Evolutionary conservation across 345 rosid genomes (phyloP).

Genomic region (Abelmoschus esculentus): DNA sequence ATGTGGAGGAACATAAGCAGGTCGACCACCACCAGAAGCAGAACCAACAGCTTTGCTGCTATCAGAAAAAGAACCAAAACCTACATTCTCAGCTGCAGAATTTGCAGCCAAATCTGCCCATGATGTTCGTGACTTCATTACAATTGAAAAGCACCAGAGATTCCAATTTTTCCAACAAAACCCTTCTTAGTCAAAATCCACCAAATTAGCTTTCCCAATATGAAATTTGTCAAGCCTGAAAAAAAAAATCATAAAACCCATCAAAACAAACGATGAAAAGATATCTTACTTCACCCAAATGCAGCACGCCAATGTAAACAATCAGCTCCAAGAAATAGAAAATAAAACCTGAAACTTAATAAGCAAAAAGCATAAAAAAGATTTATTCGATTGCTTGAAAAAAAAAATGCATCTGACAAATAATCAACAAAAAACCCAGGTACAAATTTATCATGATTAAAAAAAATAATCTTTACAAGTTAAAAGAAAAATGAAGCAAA

Average conservation of each 20-base stretch:
- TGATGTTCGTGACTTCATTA: constrained; percentile 59
- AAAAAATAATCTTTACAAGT: too few species aligned
- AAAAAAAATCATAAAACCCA: not conserved
- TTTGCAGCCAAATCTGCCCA: constrained; percentile 97
- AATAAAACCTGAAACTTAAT: not conserved
- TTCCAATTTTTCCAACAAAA: not conserved
- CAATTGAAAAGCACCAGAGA: constrained; percentile 16
- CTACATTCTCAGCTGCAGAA: constrained; percentile 67
- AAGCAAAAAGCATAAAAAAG: not conserved
- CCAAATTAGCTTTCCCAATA: not conserved
- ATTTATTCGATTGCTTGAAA: not conserved
- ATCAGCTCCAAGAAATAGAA: not conserved
- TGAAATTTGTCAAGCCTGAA: constrained; percentile 15
- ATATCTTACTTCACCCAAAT: not conserved
- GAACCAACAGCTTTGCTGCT: constrained; percentile 28
- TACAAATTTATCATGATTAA: not conserved
- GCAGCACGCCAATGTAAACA: constrained; percentile 4
- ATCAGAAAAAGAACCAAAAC: constrained; percentile 37
- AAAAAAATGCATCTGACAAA: not conserved
- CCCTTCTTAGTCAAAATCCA: not conserved
- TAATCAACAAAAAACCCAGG: not conserved
- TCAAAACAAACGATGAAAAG: not conserved
- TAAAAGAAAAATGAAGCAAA: not conserved
- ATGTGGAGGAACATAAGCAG: constrained; percentile 82
- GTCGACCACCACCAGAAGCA: constrained; percentile 33